Evolutionary conservation across 495 filamentous ascomycete genomes (phyloP), one percentile per base, ranked within the genome.

Genomic region (Aspergillus leporis): DNA sequence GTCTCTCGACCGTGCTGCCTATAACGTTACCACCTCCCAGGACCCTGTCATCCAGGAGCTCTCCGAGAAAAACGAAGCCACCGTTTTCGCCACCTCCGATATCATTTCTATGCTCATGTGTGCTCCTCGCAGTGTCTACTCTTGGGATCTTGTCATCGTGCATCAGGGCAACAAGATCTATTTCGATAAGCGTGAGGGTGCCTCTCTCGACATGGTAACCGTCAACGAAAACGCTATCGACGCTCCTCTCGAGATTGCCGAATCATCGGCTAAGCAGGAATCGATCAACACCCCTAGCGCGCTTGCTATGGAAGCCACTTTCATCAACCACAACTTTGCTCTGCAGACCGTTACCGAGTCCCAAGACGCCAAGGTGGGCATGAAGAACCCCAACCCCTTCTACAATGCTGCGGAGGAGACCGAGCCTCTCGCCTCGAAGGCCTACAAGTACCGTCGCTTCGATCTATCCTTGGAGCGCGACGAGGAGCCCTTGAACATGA

Each of bases 31-130:
- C 13, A 97, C 94, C 12, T 92, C 92, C 4, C 89, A 89, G 55
- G 94, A 98, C 74, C 94, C 94, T 45, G 85, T 98, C 61, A 96
- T 98, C 69, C 93, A 98, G 78, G 93, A 97, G 63, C 84, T 98
- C 5, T 90, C 94, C 51, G 94, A 97, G 64, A 96, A 95, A 83
- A 87, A 97, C 68, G 92, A 96, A 73, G 94, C 93, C 16, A 96
- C 92, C 61, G 91, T 98, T 65, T 98, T 98, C 70, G 92, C 95
- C 57, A 96, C 93, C 12, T 91, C 97, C 72, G 95, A 88, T 74
- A 93, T 98, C 66, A 84, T 98, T 52, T 97, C 92, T 55, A 97
- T 97, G 93, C 87, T 98, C 64, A 98, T 98, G 94, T 98, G 95
- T 75, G 87, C 94, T 19, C 89, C 95, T 40, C 87, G 94, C 55